Percentiles rank a stretch among this genome's conserved stretches.
Conservation (phyloP, 495 filamentous ascomycete genomes). For the Pseudomonodictys pantanalensis region DNA sequence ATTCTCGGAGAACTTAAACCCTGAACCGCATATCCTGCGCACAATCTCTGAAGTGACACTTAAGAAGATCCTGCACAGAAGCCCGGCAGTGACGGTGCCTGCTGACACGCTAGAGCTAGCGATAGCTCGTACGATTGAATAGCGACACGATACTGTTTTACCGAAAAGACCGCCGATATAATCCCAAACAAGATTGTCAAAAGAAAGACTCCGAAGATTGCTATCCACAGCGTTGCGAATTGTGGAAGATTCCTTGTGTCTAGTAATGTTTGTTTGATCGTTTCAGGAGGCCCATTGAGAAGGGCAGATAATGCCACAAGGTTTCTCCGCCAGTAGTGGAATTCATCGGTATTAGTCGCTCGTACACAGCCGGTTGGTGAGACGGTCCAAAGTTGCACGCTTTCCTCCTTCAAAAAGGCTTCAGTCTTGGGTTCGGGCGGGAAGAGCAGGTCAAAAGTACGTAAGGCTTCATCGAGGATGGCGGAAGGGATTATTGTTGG, state of each 20-base stretch:
- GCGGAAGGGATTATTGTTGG: not conserved
- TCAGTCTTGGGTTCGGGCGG: constrained; percentile 3
- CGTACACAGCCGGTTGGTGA: not conserved
- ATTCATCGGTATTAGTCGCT: constrained; percentile 1
- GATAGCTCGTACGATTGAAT: not conserved
- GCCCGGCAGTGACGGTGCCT: not conserved
- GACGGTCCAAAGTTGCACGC: not conserved
- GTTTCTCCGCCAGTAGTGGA: constrained; percentile 6
- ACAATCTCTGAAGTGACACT: too few species aligned
- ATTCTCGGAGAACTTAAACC: too few species aligned
- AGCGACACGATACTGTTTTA: constrained; percentile 9
- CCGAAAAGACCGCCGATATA: not conserved
- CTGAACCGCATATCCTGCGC: too few species aligned
- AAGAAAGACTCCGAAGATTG: not conserved
- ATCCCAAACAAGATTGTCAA: constrained; percentile 2
- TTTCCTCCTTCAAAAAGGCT: constrained; percentile 3
- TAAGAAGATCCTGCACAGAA: too few species aligned
- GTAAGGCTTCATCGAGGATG: constrained; percentile 4
- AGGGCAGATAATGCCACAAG: not conserved
- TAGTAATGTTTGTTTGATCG: not conserved
- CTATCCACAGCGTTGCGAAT: not conserved
- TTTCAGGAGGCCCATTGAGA: constrained; percentile 5
- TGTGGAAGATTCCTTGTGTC: constrained; percentile 2
- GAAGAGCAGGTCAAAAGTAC: constrained; percentile 10
- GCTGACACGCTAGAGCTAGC: not conserved